Conservation (phyloP, 495 filamentous ascomycete species). For the Amniculicola lignicola region DNA sequence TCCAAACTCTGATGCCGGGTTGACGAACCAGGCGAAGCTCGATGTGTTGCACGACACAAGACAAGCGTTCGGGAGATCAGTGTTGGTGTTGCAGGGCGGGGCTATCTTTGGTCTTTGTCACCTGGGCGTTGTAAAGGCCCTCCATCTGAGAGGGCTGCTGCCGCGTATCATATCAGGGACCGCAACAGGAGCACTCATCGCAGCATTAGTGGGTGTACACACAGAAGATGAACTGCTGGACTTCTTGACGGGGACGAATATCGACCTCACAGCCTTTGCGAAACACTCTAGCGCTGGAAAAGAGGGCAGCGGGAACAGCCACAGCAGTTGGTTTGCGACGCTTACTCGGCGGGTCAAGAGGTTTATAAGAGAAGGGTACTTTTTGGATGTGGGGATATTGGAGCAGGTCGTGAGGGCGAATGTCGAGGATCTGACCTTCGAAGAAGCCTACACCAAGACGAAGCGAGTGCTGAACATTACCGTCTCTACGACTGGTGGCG, state of each 20-base stretch:
- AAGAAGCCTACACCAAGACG: conserved; percentile 84
- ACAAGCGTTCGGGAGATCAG: conserved; percentile 84
- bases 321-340: conserved; percentile 53
- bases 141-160: conserved; percentile 78
- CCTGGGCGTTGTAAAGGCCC: conserved; percentile 82
- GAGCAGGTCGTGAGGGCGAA: conserved; percentile 84
- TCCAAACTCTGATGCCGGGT: conserved; percentile 51
- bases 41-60: conserved; percentile 86
- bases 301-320: conserved; percentile 27
- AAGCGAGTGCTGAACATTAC: conserved; percentile 92
- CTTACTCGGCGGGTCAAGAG: conserved; percentile 59
- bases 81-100: conserved; percentile 84
- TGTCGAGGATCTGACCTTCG: conserved; percentile 86
- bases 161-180: conserved; percentile 91
- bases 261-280: conserved; percentile 80
- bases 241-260: conserved; percentile 72
- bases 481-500: conserved; percentile 67
- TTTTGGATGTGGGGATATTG: conserved; percentile 76
- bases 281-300: conserved; percentile 10
- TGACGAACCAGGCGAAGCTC: conserved; percentile 81
- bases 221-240: conserved; percentile 78
- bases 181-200: conserved; percentile 85
- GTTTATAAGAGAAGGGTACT: conserved; percentile 71
- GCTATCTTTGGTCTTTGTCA: conserved; percentile 92
- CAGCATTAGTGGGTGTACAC: conserved; percentile 83